phyloP scores from a whole-genome alignment of 2,329 filamentous ascomycete species.

The Xylaria sp. region DNA sequence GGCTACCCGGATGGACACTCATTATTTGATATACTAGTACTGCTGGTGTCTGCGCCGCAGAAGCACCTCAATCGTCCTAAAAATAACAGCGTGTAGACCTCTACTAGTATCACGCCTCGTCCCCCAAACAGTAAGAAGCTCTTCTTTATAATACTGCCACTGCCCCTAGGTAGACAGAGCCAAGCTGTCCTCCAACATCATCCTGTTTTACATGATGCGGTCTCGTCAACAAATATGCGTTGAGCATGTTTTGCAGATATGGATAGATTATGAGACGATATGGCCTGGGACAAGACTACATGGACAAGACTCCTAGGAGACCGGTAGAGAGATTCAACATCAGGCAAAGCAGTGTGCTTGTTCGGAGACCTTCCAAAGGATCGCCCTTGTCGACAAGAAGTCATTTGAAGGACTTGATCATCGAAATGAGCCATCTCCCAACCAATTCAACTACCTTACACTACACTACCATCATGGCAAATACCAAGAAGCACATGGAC shows the following conservation, averaged over 20 bases:
- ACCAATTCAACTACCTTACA: not conserved
- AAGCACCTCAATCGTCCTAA: conserved; percentile 21
- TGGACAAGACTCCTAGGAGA: no score
- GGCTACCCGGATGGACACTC: conserved; percentile 15
- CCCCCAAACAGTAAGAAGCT: conserved; percentile 11
- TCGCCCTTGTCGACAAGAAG: not conserved
- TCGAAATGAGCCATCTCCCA: not conserved
- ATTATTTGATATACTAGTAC: conserved; percentile 9
- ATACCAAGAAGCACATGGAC: not conserved
- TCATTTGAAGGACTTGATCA: not conserved
- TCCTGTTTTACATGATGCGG: not conserved
- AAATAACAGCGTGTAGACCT: conserved; percentile 26
- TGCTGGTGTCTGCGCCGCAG: conserved; percentile 13
- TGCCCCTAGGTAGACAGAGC: not conserved
- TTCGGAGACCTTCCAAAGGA: not conserved
- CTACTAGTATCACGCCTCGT: not conserved
- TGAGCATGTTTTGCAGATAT: not conserved
- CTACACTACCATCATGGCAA: not conserved
- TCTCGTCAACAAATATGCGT: not conserved
- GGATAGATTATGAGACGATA: not conserved
- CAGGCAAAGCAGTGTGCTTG: not conserved
- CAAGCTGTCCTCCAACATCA: not conserved
- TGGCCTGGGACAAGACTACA: not conserved
- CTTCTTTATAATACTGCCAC: not conserved
- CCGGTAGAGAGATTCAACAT: not conserved